Evolutionary conservation across 179 eudicot genomes (phyloP).

Genomic region (Pouteria campechiana): DNA sequence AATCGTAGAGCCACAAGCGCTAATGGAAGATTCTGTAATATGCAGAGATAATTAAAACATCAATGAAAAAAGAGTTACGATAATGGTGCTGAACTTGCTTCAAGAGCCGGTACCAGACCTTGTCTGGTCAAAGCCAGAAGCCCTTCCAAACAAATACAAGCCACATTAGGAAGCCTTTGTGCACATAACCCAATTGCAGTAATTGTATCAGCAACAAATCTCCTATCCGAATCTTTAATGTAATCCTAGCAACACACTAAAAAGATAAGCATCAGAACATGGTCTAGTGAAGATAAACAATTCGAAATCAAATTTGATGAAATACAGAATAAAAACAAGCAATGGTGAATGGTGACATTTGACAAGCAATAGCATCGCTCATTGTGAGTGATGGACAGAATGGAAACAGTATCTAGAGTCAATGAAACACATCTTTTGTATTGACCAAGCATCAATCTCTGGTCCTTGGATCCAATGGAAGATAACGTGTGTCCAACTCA

Average conservation of each 20-base stretch:
- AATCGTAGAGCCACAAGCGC: slow-evolving; percentile 25
- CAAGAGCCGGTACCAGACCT: slow-evolving; percentile 33
- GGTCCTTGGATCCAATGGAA: too few relatives aligned
- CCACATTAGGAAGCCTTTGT: slow-evolving; percentile 52
- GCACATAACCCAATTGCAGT: slow-evolving; percentile 96
- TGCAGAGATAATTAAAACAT: neutral
- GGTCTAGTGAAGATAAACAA: too few relatives aligned
- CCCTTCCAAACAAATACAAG: slow-evolving; percentile 66
- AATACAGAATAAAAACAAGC: too few relatives aligned
- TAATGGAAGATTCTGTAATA: slow-evolving; percentile 34
- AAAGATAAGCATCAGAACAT: slow-evolving; percentile 14
- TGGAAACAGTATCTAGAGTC: too few relatives aligned
- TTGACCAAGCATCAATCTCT: too few relatives aligned
- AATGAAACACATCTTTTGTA: too few relatives aligned
- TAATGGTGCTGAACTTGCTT: slow-evolving; percentile 1
- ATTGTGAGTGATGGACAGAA: too few relatives aligned
- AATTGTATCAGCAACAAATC: slow-evolving; percentile 89
- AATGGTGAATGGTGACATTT: too few relatives aligned
- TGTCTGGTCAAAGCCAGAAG: slow-evolving; percentile 50
- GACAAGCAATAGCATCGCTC: too few relatives aligned
- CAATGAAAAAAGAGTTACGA: slow-evolving; percentile 1
- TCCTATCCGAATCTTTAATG: slow-evolving; percentile 85
- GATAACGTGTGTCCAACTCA: too few relatives aligned
- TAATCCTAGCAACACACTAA: slow-evolving; percentile 59
- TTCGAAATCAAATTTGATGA: too few relatives aligned